Conservation (phyloP, 2,329 filamentous ascomycete species). For the Talaromyces sp. region DNA sequence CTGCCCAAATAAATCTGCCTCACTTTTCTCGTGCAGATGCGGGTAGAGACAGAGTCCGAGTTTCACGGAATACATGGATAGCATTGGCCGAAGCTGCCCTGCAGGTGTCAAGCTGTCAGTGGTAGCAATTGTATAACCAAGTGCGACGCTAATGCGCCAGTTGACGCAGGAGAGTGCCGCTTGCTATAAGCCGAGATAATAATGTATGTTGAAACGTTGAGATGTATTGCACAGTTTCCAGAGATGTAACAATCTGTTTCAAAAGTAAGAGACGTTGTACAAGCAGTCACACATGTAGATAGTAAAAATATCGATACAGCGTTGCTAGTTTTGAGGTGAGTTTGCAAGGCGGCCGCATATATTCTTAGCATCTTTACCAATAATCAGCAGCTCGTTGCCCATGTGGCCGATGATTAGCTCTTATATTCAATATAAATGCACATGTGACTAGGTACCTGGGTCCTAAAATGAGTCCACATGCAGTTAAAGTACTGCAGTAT, state of each 20-base stretch:
- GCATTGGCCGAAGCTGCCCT: not conserved
- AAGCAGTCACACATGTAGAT: too few relatives aligned
- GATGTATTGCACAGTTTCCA: not conserved
- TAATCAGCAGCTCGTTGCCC: too few relatives aligned
- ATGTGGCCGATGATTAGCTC: too few relatives aligned
- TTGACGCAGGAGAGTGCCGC: not conserved
- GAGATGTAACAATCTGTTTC: not conserved
- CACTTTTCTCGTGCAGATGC: not conserved
- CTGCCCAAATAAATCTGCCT: not conserved
- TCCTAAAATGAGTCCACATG: too few relatives aligned
- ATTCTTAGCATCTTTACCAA: not conserved
- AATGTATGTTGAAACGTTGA: not conserved
- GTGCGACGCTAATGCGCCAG: not conserved
- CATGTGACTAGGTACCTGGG: too few relatives aligned
- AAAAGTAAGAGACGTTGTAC: too few relatives aligned
- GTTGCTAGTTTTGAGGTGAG: not conserved
- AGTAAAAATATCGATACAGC: too few relatives aligned
- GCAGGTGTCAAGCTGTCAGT: not conserved
- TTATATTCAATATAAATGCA: too few relatives aligned
- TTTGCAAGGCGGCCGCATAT: not conserved
- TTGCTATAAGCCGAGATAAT: not conserved
- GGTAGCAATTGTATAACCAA: not conserved
- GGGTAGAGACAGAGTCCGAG: not conserved
- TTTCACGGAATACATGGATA: not conserved
- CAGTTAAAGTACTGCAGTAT: too few relatives aligned